phyloP scores from a whole-genome alignment of 306 rosid species.

The Potentilla sterilis region DNA sequence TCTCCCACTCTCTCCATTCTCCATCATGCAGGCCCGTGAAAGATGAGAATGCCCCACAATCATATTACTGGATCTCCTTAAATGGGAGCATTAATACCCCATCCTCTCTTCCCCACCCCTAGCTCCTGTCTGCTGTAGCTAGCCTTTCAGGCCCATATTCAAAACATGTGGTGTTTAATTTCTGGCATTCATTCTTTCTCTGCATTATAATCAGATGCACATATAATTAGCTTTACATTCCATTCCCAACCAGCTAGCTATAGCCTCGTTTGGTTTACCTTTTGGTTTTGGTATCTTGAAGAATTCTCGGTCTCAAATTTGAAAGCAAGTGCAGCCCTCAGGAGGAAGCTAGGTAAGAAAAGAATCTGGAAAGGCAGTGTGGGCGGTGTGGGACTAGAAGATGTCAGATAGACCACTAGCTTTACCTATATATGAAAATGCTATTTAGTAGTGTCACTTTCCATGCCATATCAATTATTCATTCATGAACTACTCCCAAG shows the following conservation, averaged over 20 bases:
- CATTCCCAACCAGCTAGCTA: not conserved
- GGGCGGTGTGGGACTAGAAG: constrained; percentile 1
- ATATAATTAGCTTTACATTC: not conserved
- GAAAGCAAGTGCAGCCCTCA: not conserved
- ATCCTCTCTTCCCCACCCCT: constrained; percentile 3
- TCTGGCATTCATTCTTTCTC: not conserved
- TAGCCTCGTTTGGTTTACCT: not conserved
- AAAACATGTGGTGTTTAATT: constrained; percentile 18
- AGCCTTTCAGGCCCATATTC: constrained; percentile 10
- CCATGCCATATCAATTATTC: not conserved
- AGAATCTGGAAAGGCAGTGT: constrained; percentile 1
- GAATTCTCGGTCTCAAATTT: not conserved
- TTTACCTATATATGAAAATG: not conserved
- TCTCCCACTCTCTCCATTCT: not conserved
- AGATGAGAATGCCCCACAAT: constrained; percentile 33
- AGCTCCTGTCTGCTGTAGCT: constrained; percentile 1
- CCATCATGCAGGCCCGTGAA: not conserved
- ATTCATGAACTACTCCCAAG: not conserved
- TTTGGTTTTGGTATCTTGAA: constrained; percentile 6
- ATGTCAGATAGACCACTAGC: not conserved
- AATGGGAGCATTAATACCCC: constrained; percentile 29
- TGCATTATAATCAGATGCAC: not conserved
- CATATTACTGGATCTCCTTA: constrained; percentile 25
- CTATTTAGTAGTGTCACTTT: not conserved
- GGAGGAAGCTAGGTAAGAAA: not conserved